Base-by-base conservation (phyloP, 1,139 yeast species). In the Magnusiomyces clavatus region DNA sequence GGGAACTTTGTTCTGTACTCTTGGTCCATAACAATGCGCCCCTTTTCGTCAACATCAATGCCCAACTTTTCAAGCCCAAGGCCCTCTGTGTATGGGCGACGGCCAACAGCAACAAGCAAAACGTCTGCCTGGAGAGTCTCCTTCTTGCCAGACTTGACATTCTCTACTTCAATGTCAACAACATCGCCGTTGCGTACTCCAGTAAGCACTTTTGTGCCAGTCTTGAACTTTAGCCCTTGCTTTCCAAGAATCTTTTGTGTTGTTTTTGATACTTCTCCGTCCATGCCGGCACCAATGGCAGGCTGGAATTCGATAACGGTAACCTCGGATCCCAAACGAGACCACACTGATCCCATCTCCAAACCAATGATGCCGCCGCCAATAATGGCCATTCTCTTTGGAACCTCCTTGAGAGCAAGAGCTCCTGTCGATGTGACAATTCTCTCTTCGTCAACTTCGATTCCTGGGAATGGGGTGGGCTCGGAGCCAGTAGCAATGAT, bases 311-410 rank as follows among this genome's bases (percentile, higher is more conserved):
- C 99, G 58, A 94, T 74, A 53, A 94, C 85, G 50, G 97, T 90
- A 58, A 94, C 98, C 75, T 92, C 90, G 50, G 96, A 76, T 48
- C 99, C 99, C 64, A 94, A 77, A 74, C 98, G 83, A 54, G 94
- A 76, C 85, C 95, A 94, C 49, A 94, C 98, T 39, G 97, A 89
- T 58, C 96, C 98, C 97, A 94, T 92, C 77, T 94, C 99, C 63
- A 94, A 81, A 67, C 99, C 99, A 69, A 94, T 94, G 74, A 94
- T 92, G 78, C 99, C 98, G 74, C 97, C 99, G 70, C 99, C 99
- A 65, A 94, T 92, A 72, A 94, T 82, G 62, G 95, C 84, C 67
- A 94, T 67, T 69, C 80, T 83, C 78, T 94, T 88, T 70, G 99
- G 97, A 58, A 89, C 79, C 73, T 90, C 96, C 70, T 80, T 79